Base-by-base conservation (phyloP, 1,139 yeast genomes). In the Zygosaccharomyces sapae region DNA sequence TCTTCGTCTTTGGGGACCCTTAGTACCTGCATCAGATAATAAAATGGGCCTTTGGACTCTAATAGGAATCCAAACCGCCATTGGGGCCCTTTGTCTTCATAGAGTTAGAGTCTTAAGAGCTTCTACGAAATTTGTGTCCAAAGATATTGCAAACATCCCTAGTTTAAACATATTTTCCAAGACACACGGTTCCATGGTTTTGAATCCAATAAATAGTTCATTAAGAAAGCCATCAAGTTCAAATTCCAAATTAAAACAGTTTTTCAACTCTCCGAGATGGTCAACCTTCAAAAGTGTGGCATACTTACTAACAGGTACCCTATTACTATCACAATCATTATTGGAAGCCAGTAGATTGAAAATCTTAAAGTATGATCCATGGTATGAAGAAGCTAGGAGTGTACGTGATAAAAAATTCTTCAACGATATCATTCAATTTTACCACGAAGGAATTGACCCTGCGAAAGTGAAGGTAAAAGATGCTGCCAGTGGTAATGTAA, bases 1-100 rank as follows among this genome's bases (percentile, higher is more conserved):
- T 1, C 68, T 81, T 40, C 68, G 67, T 53, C 59, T 79, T 35
- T 78, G 83, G 80, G 83, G 85, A 1, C 85, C 86, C 0, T 60
- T 81, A 35, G 81, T 79, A 1, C 86, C 86, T 1, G 81, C 85
- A 0, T 71, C 83, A 1, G 86, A 81, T 53, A 76, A 78, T 57
- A 58, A 68, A 25, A 67, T 72, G 4, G 84, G 81, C 0, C 59
- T 80, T 1, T 73, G 71, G 58, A 55, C 74, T 1, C 60, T 79
- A 49, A 70, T 80, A 3, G 75, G 74, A 0, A 51, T 74, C 2
- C 86, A 81, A 54, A 63, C 78, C 13, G 56, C 67, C 1, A 34
- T 76, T 25, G 83, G 83, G 1, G 45, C 73, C 5, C 47, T 55
- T 30, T 59, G 59, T 46, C 46, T 66, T 37, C 49, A 55, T 33